phyloP scores from a whole-genome alignment of 1,284 basidiomycete species.

The Leccinum holopus region DNA sequence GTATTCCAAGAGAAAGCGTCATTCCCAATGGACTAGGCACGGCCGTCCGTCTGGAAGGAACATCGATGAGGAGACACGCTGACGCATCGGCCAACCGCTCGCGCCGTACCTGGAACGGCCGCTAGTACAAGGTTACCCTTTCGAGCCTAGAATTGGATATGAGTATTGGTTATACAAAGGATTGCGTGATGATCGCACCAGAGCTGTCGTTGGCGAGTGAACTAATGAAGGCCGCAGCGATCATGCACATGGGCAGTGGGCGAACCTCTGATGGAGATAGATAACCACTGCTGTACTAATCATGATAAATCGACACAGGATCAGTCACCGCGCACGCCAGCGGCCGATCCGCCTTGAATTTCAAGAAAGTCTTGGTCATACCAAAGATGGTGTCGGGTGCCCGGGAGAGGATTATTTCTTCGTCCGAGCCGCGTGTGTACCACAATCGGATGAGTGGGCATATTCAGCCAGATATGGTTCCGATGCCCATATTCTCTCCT shows the following conservation, averaged over 20 bases:
- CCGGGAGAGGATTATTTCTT: background rate
- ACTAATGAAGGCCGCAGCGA: background rate
- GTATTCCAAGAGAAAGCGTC: background rate
- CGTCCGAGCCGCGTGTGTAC: background rate
- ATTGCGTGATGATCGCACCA: slow-evolving; percentile 18
- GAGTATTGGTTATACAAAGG: background rate
- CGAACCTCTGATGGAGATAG: slow-evolving; percentile 8
- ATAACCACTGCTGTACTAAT: background rate
- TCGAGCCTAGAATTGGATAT: background rate
- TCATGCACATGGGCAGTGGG: background rate
- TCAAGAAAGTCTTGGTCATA: background rate
- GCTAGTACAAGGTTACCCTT: too few species aligned
- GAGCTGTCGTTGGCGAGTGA: background rate
- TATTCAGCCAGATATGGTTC: background rate
- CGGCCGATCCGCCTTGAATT: background rate
- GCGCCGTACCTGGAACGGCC: background rate
- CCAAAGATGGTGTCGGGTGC: slow-evolving; percentile 12
- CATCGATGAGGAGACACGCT: background rate
- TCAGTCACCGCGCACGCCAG: background rate
- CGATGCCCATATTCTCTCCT: background rate
- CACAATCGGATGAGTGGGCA: background rate
- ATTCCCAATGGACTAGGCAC: background rate
- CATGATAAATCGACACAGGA: background rate
- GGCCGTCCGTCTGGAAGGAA: background rate
- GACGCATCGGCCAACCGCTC: background rate